phyloP scores from a whole-genome alignment of 169 alveolate species.

The Eimeria zaria region DNA sequence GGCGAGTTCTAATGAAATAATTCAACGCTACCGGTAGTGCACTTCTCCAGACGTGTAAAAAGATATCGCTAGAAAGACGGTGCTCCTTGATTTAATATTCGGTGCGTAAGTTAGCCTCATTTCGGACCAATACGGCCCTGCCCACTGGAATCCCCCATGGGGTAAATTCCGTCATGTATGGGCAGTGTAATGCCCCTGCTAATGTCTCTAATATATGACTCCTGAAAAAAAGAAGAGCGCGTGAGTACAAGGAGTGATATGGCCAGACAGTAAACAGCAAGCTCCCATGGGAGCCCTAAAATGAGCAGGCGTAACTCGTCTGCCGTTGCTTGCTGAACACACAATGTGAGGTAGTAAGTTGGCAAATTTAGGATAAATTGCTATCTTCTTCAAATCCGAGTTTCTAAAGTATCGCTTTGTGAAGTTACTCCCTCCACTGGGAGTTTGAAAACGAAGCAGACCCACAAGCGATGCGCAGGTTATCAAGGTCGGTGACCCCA shows the following conservation, averaged over 20 bases:
- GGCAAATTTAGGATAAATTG: background rate
- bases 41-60: no score
- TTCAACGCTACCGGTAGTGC: background rate
- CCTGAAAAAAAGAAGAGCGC: background rate
- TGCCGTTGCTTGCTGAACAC: background rate
- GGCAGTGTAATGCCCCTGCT: background rate
- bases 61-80: background rate
- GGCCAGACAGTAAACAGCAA: background rate
- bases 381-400: background rate
- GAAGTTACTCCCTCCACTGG: background rate
- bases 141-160: background rate
- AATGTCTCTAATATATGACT: background rate
- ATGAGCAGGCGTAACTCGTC: background rate
- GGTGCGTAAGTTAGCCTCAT: background rate
- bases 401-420: background rate
- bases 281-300: background rate
- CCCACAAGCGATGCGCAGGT: background rate
- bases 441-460: background rate
- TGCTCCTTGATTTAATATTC: background rate
- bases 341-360: background rate
- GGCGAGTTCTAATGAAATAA: background rate
- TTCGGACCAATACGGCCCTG: background rate
- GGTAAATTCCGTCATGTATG: background rate
- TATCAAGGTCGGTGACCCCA: slow-evolving; percentile 26
- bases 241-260: background rate